Conservation (phyloP, 352 stramenopile species). For the Globisporangium solare region DNA sequence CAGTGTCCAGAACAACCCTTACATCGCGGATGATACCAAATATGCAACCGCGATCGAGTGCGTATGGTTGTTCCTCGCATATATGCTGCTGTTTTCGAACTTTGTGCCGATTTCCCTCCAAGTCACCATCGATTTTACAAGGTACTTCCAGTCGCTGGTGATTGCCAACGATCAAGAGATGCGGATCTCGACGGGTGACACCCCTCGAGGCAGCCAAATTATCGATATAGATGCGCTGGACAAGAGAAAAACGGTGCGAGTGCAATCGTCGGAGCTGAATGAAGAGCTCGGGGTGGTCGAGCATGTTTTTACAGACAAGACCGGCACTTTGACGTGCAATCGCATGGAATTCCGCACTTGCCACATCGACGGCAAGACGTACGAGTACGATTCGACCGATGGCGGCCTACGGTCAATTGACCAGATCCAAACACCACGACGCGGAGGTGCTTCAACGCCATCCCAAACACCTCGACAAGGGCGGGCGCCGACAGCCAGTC, state of each 20-base stretch:
- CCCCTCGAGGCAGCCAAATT: neutral
- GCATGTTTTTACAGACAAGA: constrained; percentile 97
- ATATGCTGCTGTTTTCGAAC: constrained; percentile 89
- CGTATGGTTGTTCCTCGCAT: constrained; percentile 66
- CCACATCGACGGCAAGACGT: constrained; percentile 81
- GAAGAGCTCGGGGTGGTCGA: constrained; percentile 93
- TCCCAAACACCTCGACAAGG: neutral
- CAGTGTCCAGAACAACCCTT: constrained; percentile 33
- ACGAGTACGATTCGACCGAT: constrained; percentile 28
- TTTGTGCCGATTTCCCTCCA: constrained; percentile 93
- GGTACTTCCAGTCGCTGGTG: constrained; percentile 71
- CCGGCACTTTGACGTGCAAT: constrained; percentile 91
- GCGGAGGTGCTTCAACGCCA: neutral
- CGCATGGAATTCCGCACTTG: constrained; percentile 93
- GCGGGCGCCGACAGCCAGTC: neutral
- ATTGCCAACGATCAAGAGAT: constrained; percentile 76
- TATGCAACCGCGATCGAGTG: constrained; percentile 28
- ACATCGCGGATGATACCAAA: constrained; percentile 37
- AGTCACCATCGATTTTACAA: constrained; percentile 82
- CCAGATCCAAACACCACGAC: neutral
- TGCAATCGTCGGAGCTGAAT: constrained; percentile 85
- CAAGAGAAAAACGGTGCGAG: constrained; percentile 50
- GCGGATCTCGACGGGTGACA: constrained; percentile 22
- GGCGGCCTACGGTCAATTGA: constrained; percentile 25
- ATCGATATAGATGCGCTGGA: constrained; percentile 1